phyloP scores from a whole-genome alignment of 129 eudicot genomes.

The Chrysanthemum makinoi region DNA sequence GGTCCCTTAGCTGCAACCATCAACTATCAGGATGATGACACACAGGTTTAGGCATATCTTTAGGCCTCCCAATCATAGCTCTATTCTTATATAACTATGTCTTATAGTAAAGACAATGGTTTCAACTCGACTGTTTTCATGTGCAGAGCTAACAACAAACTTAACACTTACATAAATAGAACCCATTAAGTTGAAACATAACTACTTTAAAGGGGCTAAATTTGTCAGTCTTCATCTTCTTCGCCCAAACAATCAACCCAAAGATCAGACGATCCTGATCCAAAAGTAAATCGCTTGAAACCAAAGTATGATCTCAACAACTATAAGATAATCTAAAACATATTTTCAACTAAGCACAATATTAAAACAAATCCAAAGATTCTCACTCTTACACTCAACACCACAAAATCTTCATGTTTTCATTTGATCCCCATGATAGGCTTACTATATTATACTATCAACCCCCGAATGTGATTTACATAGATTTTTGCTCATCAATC shows the following conservation, averaged over 20 bases:
- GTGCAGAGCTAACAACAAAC: background rate
- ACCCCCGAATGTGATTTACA: background rate
- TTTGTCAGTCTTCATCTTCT: conserved; percentile 5
- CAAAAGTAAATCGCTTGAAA: background rate
- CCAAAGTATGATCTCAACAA: no score
- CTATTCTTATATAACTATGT: background rate
- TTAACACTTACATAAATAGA: background rate
- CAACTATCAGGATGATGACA: no score
- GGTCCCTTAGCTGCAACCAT: no score
- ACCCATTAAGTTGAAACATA: conserved; percentile 3
- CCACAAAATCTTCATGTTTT: no score
- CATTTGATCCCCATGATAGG: no score
- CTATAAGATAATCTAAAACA: no score
- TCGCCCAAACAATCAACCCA: background rate
- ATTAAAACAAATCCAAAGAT: background rate
- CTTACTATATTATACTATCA: no score
- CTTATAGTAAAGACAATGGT: background rate
- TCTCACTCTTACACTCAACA: background rate
- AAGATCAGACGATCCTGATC: background rate
- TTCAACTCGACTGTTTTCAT: background rate
- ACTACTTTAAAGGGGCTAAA: background rate
- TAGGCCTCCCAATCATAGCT: no score
- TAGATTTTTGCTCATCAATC: conserved; percentile 10
- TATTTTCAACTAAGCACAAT: no score
- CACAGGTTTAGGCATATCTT: no score